phyloP scores from a whole-genome alignment of 345 rosid genomes.

The Brassica incana region DNA sequence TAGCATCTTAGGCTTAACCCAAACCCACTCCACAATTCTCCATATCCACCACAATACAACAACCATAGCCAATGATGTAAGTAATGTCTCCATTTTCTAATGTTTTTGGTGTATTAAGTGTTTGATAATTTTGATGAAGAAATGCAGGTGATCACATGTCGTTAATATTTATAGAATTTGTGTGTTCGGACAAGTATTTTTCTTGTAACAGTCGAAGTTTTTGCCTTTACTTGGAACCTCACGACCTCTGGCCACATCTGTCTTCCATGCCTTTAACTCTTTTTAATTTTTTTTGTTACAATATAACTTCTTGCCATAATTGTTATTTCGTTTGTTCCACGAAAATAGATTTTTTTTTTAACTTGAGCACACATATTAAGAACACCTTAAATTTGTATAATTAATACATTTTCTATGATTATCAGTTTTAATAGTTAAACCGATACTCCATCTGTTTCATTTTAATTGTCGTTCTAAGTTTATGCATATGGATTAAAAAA shows the following conservation, averaged over 20 bases:
- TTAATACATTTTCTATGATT: too few species aligned
- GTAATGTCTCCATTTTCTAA: conserved; percentile 16
- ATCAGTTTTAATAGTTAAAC: too few species aligned
- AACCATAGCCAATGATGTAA: conserved; percentile 18
- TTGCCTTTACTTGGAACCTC: conserved; percentile 17
- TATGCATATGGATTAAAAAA: too few species aligned
- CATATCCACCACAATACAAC: conserved; percentile 26
- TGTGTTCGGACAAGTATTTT: not conserved
- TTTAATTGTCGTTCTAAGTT: too few species aligned
- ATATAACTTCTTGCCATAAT: not conserved
- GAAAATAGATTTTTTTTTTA: too few species aligned
- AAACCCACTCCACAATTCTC: conserved; percentile 29
- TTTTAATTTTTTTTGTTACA: not conserved
- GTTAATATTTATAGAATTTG: not conserved
- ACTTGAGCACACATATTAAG: too few species aligned
- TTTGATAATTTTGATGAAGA: conserved; percentile 7
- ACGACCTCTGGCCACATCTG: conserved; percentile 26
- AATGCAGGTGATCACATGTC: conserved; percentile 15
- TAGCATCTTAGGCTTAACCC: conserved; percentile 32
- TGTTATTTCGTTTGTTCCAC: not conserved
- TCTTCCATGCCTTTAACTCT: conserved; percentile 27
- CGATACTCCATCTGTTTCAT: too few species aligned
- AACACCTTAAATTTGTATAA: too few species aligned
- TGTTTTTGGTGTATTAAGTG: not conserved
- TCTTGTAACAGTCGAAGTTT: conserved; percentile 18